phyloP scores from a whole-genome alignment of 2,329 filamentous ascomycete species.

The Capronia epimyces region DNA sequence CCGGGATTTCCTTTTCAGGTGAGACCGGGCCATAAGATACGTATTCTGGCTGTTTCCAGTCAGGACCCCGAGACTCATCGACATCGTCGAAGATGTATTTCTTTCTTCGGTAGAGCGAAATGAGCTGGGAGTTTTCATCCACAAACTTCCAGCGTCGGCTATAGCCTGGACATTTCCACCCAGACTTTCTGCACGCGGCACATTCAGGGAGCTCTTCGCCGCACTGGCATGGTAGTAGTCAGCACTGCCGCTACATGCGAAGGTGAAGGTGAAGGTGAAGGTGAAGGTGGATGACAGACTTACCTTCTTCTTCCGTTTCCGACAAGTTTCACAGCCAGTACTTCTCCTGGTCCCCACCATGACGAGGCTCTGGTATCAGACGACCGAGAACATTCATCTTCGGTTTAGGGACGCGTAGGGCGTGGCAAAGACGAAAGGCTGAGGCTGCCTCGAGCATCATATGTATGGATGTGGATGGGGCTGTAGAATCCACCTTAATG shows the following conservation, averaged over 20 bases:
- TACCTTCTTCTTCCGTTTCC: constrained; percentile 15
- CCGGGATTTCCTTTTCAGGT: too few species aligned
- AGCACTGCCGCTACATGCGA: background rate
- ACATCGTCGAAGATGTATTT: constrained; percentile 12
- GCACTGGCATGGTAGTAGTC: background rate
- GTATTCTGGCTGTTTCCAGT: background rate
- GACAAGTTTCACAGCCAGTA: constrained; percentile 8
- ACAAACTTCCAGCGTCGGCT: constrained; percentile 12
- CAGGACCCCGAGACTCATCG: background rate
- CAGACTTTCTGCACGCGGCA: constrained; percentile 3
- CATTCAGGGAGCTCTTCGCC: constrained; percentile 6
- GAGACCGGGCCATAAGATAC: too few species aligned
- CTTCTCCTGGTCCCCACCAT: constrained; percentile 11
- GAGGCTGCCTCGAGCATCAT: too few species aligned
- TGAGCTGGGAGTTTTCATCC: constrained; percentile 5
- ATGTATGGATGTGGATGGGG: too few species aligned
- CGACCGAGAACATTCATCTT: background rate
- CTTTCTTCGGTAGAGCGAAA: constrained; percentile 4
- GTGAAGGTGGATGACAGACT: background rate
- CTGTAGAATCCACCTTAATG: too few species aligned
- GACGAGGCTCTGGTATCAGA: background rate
- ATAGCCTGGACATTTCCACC: constrained; percentile 15
- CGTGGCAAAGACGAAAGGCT: too few species aligned
- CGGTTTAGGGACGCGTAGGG: background rate
- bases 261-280: background rate